Evolutionary conservation across 2,329 filamentous ascomycete genomes (phyloP), one percentile per base, ranked within the genome.

Genomic region (Fusarium fujikuroi): DNA sequence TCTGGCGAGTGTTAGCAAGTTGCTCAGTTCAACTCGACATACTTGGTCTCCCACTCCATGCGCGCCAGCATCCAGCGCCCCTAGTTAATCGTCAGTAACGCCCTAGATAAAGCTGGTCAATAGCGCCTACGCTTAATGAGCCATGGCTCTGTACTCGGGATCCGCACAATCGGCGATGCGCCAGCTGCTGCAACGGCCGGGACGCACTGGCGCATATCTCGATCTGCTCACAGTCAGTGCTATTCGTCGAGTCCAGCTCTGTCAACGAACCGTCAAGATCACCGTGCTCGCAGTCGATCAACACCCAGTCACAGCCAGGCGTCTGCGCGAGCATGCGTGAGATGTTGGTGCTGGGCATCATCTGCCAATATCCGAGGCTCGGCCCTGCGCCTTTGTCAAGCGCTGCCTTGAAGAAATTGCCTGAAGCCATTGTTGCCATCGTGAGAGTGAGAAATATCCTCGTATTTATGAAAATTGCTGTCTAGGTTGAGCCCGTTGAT

Each of bases 161-260:
- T 67, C 4, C 63, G 47, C 5, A 68, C 66, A 34, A 69, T 69
- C 16, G 66, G 66, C 7, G 63, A 69, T 63, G 52, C 66, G 18
- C 66, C 66, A 8, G 66, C 57, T 42, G 66, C n/a, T 47, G 63
- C 66, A 25, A 69, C 40, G 15, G 66, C 66, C 14, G 66, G 66
- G 28, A 69, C 49, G 5, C 52, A 60, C 19, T 68, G 42, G 7
- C 60, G 66, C 66, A 69, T 69, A 21, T 60, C 66, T 23, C 56
- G 28, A 14, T 69, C 66, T 69, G 8, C 1, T 9, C 18, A 6
- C 8, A 25, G 32, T 68, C 12, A 68, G 42, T n/a, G 12, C 43
- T 6, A 40, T 37, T 21, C 18, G 0, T 4, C 15, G 7, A 2
- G 16, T 28, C 4, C 7, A 10, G 10, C 10, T 9, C 5, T 25